Evolutionary conservation across 1,284 basidiomycete species (phyloP).

Genomic region (Trichosporon sp.): DNA sequence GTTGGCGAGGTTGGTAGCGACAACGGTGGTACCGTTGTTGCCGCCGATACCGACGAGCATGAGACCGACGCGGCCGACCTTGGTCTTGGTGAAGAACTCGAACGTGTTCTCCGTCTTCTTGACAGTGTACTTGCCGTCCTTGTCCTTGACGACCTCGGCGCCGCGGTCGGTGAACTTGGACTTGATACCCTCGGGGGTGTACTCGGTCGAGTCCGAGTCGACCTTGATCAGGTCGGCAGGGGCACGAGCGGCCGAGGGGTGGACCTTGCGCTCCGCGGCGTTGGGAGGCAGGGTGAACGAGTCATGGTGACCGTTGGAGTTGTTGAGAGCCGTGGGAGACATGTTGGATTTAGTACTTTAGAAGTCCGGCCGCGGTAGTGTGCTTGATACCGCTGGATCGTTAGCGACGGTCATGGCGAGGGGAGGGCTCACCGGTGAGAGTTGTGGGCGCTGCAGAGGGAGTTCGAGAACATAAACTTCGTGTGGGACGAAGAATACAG

Average conservation of each 20-base stretch:
- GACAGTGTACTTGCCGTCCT: constrained; percentile 71
- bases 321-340: constrained; percentile 54
- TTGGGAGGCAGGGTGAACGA: constrained; percentile 62
- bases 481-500: constrained; percentile 2
- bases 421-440: constrained; percentile 43
- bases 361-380: constrained; percentile 54
- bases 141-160: constrained; percentile 66
- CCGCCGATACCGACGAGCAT: constrained; percentile 97
- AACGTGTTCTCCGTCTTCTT: constrained; percentile 71
- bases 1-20: constrained; percentile 95
- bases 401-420: constrained; percentile 28
- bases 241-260: constrained; percentile 81
- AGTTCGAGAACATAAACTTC: constrained; percentile 54
- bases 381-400: constrained; percentile 56
- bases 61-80: constrained; percentile 88
- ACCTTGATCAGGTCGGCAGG: constrained; percentile 69
- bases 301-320: constrained; percentile 47
- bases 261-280: constrained; percentile 74
- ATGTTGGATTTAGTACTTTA: constrained; percentile 44
- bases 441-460: constrained; percentile 54
- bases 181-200: constrained; percentile 76
- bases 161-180: constrained; percentile 82
- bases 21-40: constrained; percentile 95
- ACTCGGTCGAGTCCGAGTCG: constrained; percentile 77
- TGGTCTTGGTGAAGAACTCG: constrained; percentile 89